phyloP scores from a whole-genome alignment of 2,329 filamentous ascomycete species.

The Mariannaea sp. region DNA sequence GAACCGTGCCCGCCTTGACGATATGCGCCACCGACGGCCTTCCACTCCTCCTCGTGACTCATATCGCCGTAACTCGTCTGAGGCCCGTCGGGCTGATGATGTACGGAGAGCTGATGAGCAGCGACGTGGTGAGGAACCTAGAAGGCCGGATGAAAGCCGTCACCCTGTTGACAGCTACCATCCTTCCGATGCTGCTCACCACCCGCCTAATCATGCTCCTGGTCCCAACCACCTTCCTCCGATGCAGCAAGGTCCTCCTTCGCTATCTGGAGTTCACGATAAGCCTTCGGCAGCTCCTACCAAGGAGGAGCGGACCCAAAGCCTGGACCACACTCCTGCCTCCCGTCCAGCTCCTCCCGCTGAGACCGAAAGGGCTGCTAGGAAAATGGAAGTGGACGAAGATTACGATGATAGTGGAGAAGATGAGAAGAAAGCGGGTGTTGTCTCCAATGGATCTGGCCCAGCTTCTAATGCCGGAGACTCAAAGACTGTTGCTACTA shows the following conservation, averaged over 20 bases:
- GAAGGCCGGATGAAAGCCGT: conserved; percentile 64
- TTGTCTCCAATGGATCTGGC: conserved; percentile 50
- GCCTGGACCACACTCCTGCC: conserved; percentile 44
- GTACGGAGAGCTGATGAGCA: conserved; percentile 65
- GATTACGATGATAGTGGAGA: conserved; percentile 95
- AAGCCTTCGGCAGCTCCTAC: conserved; percentile 44
- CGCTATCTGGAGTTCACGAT: conserved; percentile 60
- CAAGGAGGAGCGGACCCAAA: conserved; percentile 65
- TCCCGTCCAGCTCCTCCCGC: conserved; percentile 53
- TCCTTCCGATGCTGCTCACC: conserved; percentile 90
- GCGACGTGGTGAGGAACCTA: conserved; percentile 63
- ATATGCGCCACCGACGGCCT: conserved; percentile 77
- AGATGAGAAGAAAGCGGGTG: conserved; percentile 70
- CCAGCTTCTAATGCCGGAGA: conserved; percentile 56
- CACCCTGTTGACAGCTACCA: conserved; percentile 81
- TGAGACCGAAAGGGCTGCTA: conserved; percentile 80
- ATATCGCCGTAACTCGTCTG: conserved; percentile 79
- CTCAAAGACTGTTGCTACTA: conserved; percentile 54
- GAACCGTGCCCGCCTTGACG: conserved; percentile 82
- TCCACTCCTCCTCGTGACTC: conserved; percentile 73
- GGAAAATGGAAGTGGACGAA: conserved; percentile 97
- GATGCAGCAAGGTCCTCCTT: conserved; percentile 64
- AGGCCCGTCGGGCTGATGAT: conserved; percentile 69
- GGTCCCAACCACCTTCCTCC: conserved; percentile 61
- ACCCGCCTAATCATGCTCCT: conserved; percentile 62